Percentiles rank a stretch among this genome's conserved stretches.
phyloP scores from a whole-genome alignment of 1,284 basidiomycete species.

The Marasmius fiardii region DNA sequence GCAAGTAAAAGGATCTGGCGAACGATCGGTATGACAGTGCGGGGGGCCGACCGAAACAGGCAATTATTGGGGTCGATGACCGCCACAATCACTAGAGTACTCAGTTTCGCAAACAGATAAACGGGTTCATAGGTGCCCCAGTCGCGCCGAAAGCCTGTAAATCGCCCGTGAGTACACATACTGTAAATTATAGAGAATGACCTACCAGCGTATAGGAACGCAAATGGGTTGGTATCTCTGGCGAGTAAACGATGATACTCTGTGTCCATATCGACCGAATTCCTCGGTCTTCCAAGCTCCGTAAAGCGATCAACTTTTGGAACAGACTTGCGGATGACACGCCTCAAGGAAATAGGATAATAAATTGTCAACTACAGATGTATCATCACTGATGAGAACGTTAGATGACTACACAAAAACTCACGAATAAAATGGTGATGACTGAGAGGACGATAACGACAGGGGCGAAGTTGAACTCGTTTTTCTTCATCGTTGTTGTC shows the following conservation, averaged over 20 bases:
- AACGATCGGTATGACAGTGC: constrained; percentile 49
- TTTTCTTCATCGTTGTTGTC: constrained; percentile 69
- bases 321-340: constrained; percentile 53
- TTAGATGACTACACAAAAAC: constrained; percentile 34
- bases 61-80: constrained; percentile 73
- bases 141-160: constrained; percentile 60
- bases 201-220: constrained; percentile 69
- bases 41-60: constrained; percentile 56
- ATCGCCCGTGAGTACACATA: background rate
- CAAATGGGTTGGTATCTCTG: constrained; percentile 67
- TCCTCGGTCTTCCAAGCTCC: constrained; percentile 65
- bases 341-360: constrained; percentile 66
- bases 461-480: constrained; percentile 73
- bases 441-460: constrained; percentile 57
- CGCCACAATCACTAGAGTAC: constrained; percentile 63
- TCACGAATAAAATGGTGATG: constrained; percentile 41
- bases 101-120: constrained; percentile 68
- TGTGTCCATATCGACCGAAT: constrained; percentile 56
- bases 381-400: constrained; percentile 2
- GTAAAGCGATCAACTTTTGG: constrained; percentile 70
- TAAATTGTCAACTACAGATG: constrained; percentile 58
- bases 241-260: constrained; percentile 70
- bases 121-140: constrained; percentile 66
- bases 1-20: constrained; percentile 66
- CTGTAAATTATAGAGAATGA: constrained; percentile 11